Percentiles rank a stretch among this genome's conserved stretches.
Evolutionary conservation across 768 basidiomycete species (phyloP).

Genomic region (Sporobolomyces roseus): DNA sequence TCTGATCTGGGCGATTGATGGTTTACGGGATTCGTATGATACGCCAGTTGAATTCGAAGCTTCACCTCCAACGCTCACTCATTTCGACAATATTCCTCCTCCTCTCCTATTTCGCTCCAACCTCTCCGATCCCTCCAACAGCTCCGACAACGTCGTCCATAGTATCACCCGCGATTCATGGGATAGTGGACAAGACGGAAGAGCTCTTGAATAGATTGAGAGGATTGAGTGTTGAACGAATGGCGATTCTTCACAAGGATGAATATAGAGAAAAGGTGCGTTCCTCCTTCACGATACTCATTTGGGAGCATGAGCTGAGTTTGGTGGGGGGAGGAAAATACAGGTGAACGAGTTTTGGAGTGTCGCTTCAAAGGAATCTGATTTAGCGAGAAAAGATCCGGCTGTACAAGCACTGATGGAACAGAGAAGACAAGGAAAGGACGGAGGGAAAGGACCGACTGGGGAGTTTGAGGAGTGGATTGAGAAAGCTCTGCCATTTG

Average conservation of each 20-base stretch:
- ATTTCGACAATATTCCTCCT: not conserved
- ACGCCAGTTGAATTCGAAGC: not conserved
- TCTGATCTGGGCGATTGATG: not conserved
- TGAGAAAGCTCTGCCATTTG: too few species aligned
- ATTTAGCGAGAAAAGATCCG: constrained; percentile 1
- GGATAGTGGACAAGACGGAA: not conserved
- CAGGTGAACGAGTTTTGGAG: constrained; percentile 6
- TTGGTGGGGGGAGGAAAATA: not conserved
- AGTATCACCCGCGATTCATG: not conserved
- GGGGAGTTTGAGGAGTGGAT: too few species aligned
- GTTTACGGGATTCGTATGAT: not conserved
- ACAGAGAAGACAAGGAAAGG: too few species aligned
- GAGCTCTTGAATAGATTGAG: constrained; percentile 2
- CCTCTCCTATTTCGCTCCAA: not conserved
- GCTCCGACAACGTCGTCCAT: not conserved
- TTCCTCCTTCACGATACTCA: not conserved
- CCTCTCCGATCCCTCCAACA: not conserved
- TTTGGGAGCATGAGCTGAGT: not conserved
- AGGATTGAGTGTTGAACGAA: constrained; percentile 1
- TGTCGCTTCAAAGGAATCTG: not conserved
- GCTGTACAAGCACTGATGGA: not conserved
- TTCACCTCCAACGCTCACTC: constrained; percentile 1
- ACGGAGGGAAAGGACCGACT: too few species aligned
- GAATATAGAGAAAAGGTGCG: not conserved
- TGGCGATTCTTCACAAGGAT: constrained; percentile 9